Base-by-base conservation (phyloP, 805 yeast species). In the Sugiyamaella boreocaroliniensis region DNA sequence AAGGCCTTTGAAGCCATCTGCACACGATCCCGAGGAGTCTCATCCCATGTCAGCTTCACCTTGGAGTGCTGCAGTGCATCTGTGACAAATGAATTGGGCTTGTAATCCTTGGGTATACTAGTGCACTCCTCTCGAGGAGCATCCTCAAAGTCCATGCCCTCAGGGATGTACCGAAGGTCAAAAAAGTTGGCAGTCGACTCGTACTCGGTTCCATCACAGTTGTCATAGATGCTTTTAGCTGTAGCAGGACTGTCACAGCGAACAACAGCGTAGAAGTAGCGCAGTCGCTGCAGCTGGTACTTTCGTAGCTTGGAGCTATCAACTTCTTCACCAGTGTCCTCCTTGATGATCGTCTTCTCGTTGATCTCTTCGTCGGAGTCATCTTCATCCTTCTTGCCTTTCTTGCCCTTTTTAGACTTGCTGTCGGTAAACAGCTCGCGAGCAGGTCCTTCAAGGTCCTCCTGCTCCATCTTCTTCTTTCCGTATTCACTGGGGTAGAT, bases 1-100 rank as follows among this genome's bases (percentile, higher is more conserved):
- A 93, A 92, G 6, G 89, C 88, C 60, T 85, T 83, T 14, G 85
- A 77, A 1, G 97, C 79, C 50, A 90, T 68, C 54, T 85, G 81
- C 15, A 81, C 68, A 64, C 99, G 80, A 63, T 89, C 97, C 53
- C 82, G 84, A 6, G 99, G 98, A 0, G 98, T 95, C 71, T 92
- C 98, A 69, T 93, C 99, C 99, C 99, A 93, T 0, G 98, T 90
- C 59, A 93, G 76, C 68, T 88, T 90, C 48, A 93, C 99, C 64
- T 90, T 93, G 14, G 98, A 90, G 65, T 89, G 96, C 67, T 93
- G 97, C 55, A 93, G 75, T 0, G 99, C 99, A 70, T 88, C 97
- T 2, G 99, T 93, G 29, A 87, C 86, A 68, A 93, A 93, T 9
- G 77, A 74, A 50, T 75, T 75, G 16, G 99, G 99, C 59, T 81